Percentiles rank a stretch among this genome's conserved stretches.
These are phyloP conservation scores for Penicillium flavigenum DNA, from an alignment of 495 filamentous ascomycete species.

Conservation along the genomic window DNA sequence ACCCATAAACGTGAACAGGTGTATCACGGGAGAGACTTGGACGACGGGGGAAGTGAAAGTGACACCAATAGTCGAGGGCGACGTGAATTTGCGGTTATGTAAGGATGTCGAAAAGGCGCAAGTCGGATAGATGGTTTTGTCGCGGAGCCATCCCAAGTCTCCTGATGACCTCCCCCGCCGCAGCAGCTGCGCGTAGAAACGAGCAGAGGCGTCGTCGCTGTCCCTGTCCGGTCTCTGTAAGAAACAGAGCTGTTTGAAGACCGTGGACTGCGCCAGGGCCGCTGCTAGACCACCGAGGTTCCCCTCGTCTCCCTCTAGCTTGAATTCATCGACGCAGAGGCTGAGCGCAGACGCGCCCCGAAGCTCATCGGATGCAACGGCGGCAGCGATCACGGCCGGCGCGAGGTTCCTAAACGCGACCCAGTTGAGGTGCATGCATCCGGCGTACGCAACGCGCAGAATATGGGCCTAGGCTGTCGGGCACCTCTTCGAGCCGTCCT, in stretches of 20 bases:
- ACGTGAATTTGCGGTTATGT: no score
- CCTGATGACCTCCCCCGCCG: conserved; percentile 2
- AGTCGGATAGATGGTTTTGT: no score
- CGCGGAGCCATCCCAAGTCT: background rate
- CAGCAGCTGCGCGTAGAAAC: conserved; percentile 12
- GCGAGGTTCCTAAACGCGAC: conserved; percentile 14
- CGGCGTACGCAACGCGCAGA: conserved; percentile 18
- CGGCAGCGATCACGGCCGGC: conserved; percentile 12
- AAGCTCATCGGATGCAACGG: conserved; percentile 19
- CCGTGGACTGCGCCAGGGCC: conserved; percentile 15
- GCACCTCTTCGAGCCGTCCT: conserved; percentile 19
- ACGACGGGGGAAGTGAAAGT: no score
- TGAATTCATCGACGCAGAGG: conserved; percentile 15
- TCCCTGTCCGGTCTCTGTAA: conserved; percentile 17
- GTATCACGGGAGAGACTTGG: no score
- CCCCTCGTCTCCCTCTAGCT: conserved; percentile 7
- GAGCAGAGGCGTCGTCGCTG: conserved; percentile 17
- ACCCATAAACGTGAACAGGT: no score
- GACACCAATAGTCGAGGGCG: no score
- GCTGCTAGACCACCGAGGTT: conserved; percentile 2
- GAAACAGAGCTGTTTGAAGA: conserved; percentile 20
- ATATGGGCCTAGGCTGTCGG: conserved; percentile 10
- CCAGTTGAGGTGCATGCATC: conserved; percentile 18
- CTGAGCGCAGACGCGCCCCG: conserved; percentile 20
- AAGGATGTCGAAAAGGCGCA: no score